Evolutionary conservation across 2,329 filamentous ascomycete species (phyloP).

Genomic region (Fusarium liriodendri): DNA sequence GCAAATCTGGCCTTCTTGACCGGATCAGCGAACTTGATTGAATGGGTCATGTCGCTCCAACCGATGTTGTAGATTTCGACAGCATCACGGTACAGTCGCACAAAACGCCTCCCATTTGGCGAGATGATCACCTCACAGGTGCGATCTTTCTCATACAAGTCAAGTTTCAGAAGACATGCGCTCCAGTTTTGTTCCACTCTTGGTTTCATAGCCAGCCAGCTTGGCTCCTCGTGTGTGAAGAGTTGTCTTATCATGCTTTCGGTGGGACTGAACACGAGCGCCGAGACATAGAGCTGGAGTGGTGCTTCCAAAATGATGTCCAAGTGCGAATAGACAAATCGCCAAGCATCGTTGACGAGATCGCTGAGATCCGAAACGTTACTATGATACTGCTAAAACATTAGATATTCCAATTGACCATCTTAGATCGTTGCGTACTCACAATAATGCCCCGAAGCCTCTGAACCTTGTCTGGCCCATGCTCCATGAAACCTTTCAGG

Average conservation of each 20-base stretch:
- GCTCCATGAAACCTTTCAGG: constrained; percentile 41
- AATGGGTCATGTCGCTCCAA: background rate
- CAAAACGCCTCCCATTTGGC: background rate
- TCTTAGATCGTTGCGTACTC: background rate
- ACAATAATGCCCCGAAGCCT: background rate
- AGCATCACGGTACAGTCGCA: accelerated
- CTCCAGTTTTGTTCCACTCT: background rate
- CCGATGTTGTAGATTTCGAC: background rate
- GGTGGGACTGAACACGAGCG: constrained; percentile 14
- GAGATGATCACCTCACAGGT: background rate
- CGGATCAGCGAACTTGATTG: background rate
- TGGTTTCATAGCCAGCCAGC: background rate
- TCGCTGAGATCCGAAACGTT: background rate
- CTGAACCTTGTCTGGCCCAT: background rate
- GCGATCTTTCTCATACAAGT: background rate
- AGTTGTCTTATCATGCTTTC: background rate
- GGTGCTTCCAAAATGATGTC: background rate
- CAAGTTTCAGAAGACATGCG: background rate
- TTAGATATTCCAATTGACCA: background rate
- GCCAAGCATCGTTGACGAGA: background rate
- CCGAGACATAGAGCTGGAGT: constrained; percentile 16
- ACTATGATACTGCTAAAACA: background rate
- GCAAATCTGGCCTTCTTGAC: background rate
- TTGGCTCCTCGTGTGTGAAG: background rate
- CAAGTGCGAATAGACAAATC: background rate